These are phyloP conservation scores for Boletales sp. DNA, from an alignment of 768 basidiomycete species.

Conservation along the genomic window DNA sequence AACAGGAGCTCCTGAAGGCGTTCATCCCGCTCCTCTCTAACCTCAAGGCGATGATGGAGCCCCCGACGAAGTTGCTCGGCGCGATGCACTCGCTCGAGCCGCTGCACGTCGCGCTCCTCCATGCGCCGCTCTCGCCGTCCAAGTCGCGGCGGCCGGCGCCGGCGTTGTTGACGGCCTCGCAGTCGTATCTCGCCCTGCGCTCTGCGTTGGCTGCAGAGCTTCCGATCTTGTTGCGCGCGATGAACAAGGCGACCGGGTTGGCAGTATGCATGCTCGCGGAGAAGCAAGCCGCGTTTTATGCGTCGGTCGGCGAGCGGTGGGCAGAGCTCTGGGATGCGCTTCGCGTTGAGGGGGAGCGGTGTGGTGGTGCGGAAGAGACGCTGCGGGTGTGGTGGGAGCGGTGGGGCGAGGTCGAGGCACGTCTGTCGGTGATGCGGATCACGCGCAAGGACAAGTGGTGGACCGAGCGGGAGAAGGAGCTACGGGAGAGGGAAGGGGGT, in stretches of 20 bases:
- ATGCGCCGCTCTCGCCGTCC: conserved; percentile 57
- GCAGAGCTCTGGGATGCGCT: conserved; percentile 81
- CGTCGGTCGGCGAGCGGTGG: conserved; percentile 62
- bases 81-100: conserved; percentile 75
- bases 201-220: conserved; percentile 70
- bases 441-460: conserved; percentile 36
- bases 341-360: conserved; percentile 66
- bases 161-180: conserved; percentile 66
- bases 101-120: conserved; percentile 65
- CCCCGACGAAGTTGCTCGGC: conserved; percentile 62
- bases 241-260: conserved; percentile 57
- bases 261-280: conserved; percentile 50
- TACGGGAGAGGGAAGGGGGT: conserved; percentile 17
- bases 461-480: conserved; percentile 25
- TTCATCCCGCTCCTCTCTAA: conserved; percentile 57
- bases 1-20: conserved; percentile 47
- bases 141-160: conserved; percentile 56
- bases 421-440: conserved; percentile 38
- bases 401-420: conserved; percentile 62
- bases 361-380: conserved; percentile 66
- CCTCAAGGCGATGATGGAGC: conserved; percentile 54
- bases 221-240: conserved; percentile 54
- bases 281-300: conserved; percentile 60
- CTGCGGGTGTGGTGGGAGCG: conserved; percentile 65
- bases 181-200: conserved; percentile 73